Evolutionary conservation across 2,329 filamentous ascomycete genomes (phyloP).

Genomic region (Fusarium subglutinans): DNA sequence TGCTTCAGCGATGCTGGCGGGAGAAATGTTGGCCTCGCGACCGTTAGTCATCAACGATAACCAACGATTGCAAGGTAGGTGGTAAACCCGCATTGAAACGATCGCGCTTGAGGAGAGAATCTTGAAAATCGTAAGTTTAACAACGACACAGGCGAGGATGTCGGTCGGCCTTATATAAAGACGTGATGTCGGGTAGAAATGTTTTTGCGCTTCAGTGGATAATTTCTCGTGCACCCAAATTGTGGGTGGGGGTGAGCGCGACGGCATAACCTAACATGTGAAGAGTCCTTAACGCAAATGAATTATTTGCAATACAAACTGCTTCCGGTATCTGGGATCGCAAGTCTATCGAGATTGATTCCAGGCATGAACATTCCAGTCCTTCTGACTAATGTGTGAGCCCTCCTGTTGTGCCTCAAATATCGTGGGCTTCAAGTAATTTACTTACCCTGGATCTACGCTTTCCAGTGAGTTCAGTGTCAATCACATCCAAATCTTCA

Average conservation of each 20-base stretch:
- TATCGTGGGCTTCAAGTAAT: too few species aligned
- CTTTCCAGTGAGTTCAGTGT: rapidly evolving
- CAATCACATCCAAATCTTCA: background rate
- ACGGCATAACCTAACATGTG: too few species aligned
- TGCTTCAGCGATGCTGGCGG: background rate
- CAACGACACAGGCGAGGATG: too few species aligned
- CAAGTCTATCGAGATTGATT: too few species aligned
- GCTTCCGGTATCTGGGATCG: rapidly evolving
- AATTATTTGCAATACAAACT: background rate
- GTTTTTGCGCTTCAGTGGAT: background rate
- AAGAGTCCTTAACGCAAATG: background rate
- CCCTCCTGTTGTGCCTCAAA: background rate
- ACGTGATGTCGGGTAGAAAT: background rate
- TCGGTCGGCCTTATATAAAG: too few species aligned
- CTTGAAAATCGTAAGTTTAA: background rate
- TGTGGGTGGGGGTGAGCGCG: background rate
- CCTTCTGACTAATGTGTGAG: rapidly evolving
- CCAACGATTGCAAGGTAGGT: background rate
- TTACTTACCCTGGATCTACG: background rate
- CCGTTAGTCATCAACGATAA: background rate
- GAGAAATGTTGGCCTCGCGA: background rate
- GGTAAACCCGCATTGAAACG: too few species aligned
- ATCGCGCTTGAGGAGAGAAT: background rate
- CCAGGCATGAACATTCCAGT: rapidly evolving
- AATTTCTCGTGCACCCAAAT: background rate